Evolutionary conservation across 257 asterid species (phyloP), one percentile per base, ranked within the genome.

Genomic region (Plectranthus barbatus): DNA sequence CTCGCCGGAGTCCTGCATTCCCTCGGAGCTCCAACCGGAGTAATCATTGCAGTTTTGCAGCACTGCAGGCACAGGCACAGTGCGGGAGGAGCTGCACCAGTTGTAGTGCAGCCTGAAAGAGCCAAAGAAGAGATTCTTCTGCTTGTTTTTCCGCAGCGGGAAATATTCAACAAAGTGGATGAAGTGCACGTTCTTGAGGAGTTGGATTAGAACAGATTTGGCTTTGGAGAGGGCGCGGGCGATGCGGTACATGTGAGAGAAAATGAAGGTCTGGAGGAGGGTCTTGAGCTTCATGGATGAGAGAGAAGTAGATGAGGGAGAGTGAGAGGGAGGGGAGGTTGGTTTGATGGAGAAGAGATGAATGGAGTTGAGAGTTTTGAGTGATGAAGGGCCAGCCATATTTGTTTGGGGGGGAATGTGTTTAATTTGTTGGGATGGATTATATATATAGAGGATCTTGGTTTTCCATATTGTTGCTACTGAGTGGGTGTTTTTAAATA

Each of bases 41-140:
- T 84, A 74, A 19, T 70, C 82, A 20, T 68, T 1, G 9, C 3
- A 9, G 19, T 9, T 13, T 12, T 73, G 72, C 5, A 65, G 70
- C 14, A 57, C 20, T 5, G 63, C 18, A 7, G 83, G 86, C 39
- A 77, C 18, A 7, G 83, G 86, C 39, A 77, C 39, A 9, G 79
- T 78, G 51, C 75, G 83, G 41, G 77, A 80, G 1, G 96, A 82
- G 19, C 95, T 80, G 58, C 91, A 79, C 96, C 96, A 89, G 13
- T 84, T 89, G 69, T 89, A 86, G 40, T 86, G 88, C 31, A 86
- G 63, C 66, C 93, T 72, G 21, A 89, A 89, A 3, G 96, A 89
- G 19, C 93, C 88, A 64, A 89, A 73, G 31, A 82, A 77, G 55
- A 84, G 62, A 41, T 81, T 84, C 26, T 84, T 74, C 8, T 73